Evolutionary conservation across 2,329 filamentous ascomycete genomes (phyloP), one percentile per base, ranked within the genome.

Genomic region (Ophiocordyceps camponoti-leonardi): DNA sequence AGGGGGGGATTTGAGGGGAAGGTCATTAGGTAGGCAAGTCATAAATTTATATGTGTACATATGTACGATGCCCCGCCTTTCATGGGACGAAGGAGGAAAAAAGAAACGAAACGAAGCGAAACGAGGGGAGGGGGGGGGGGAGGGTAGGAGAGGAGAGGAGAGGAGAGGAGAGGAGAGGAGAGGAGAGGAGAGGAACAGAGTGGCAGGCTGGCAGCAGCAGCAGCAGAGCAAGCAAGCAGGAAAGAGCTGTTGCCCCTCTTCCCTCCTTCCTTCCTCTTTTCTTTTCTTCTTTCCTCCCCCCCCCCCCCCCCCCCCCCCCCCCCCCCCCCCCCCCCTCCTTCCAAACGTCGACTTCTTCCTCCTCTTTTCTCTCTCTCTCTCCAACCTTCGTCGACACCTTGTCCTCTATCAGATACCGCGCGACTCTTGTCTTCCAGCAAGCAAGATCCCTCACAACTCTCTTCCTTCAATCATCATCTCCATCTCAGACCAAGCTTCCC

Each of bases 101-200:
- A 33, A n/a, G 16, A 33, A 33, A 33, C 12, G 79, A 51, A 73
- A 82, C 59, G 64, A 98, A 51, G n/a, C n/a, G n/a, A n/a, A n/a
- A n/a, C n/a, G n/a, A n/a, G n/a, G n/a, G n/a, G n/a, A n/a, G n/a
- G n/a, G n/a, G n/a, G n/a, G n/a, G n/a, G n/a, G n/a, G n/a, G n/a
- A n/a, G n/a, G n/a, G n/a, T n/a, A n/a, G n/a, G n/a, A n/a, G n/a
- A n/a, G n/a, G n/a, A n/a, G n/a, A n/a, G n/a, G n/a, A n/a, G n/a
- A n/a, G n/a, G n/a, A n/a, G n/a, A n/a, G n/a, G n/a, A n/a, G n/a
- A n/a, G n/a, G n/a, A n/a, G n/a, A n/a, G n/a, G n/a, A n/a, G n/a
- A n/a, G 83, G 74, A 64, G 22, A 23, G 22, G 22, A 23, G n/a
- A 81, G 88, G 55, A 84, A 94, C 55, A 67, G 96, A 52, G 80